Percentiles rank a stretch among this genome's conserved stretches.
phyloP scores from a whole-genome alignment of 768 basidiomycete species.

The Hericium rajendrae region DNA sequence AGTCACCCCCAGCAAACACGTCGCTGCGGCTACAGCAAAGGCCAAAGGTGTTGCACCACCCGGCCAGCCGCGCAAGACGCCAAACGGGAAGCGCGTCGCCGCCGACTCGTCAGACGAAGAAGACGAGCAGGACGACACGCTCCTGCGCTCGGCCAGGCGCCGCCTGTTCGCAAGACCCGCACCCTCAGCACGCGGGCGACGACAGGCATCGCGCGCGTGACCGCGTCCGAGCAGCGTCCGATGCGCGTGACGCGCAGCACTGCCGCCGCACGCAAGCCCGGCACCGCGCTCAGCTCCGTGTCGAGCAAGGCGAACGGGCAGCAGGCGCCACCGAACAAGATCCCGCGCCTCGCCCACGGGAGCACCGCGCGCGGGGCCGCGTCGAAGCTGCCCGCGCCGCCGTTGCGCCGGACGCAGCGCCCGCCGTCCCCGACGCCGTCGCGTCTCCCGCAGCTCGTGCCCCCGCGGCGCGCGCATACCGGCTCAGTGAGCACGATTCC shows the following conservation, averaged over 20 bases:
- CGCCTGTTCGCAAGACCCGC: conserved; percentile 19
- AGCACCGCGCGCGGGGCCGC: conserved; percentile 37
- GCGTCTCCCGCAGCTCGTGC: conserved; percentile 61
- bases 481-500: conserved; percentile 34
- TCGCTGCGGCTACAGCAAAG: conserved; percentile 59
- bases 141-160: conserved; percentile 49
- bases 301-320: conserved; percentile 19
- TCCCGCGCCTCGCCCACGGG: conserved; percentile 28
- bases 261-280: conserved; percentile 25
- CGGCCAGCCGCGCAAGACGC: conserved; percentile 84
- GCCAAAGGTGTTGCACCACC: conserved; percentile 67
- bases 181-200: conserved; percentile 17
- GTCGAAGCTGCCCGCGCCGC: conserved; percentile 22
- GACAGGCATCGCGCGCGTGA: conserved; percentile 32
- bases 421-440: conserved; percentile 67
- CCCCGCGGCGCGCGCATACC: conserved; percentile 30
- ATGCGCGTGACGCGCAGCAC: conserved; percentile 66
- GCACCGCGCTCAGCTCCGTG: conserved; percentile 12
- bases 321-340: conserved; percentile 29
- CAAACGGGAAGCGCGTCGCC: conserved; percentile 60
- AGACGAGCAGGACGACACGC: conserved; percentile 47
- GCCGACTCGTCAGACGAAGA: conserved; percentile 63
- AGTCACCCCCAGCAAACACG: conserved; percentile 73
- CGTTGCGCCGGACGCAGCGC: conserved; percentile 28
- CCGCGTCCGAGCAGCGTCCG: conserved; percentile 64